Evolutionary conservation across 495 filamentous ascomycete genomes (phyloP).

Genomic region (Podospora comata): DNA sequence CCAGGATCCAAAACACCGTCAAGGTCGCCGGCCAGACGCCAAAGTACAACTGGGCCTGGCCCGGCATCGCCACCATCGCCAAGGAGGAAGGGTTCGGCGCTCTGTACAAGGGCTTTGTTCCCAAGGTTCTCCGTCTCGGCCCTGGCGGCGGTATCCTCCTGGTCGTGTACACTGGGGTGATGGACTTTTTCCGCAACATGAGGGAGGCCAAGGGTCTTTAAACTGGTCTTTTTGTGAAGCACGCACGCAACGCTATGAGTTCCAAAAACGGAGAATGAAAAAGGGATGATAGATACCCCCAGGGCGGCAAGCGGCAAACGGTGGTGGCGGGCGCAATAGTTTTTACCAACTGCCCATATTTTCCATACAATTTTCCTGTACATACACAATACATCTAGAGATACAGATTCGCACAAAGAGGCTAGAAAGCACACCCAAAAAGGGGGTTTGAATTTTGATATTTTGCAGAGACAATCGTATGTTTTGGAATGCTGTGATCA

Average conservation of each 20-base stretch:
- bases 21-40: constrained; percentile 72
- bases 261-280: background rate
- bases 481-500: no score
- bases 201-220: constrained; percentile 19
- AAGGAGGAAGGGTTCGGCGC: constrained; percentile 91
- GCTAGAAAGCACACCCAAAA: background rate
- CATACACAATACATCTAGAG: constrained; percentile 1
- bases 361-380: background rate
- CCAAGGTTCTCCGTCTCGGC: constrained; percentile 65
- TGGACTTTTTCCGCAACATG: constrained; percentile 74
- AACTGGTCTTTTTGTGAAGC: background rate
- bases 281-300: constrained; percentile 4
- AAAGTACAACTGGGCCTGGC: constrained; percentile 99
- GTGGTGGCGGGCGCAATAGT: background rate
- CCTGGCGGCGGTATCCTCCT: constrained; percentile 68
- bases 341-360: background rate
- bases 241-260: background rate
- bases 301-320: background rate
- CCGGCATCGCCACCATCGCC: constrained; percentile 76
- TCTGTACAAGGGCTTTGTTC: constrained; percentile 95
- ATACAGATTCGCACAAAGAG: background rate
- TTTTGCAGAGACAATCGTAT: background rate
- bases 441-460: background rate
- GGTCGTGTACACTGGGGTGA: constrained; percentile 88
- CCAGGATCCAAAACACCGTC: constrained; percentile 87